Percentiles rank a stretch among this genome's conserved stretches.
These are phyloP conservation scores for Graphilbum fragrans DNA, from an alignment of 2,329 filamentous ascomycete species.

Conservation along the genomic window DNA sequence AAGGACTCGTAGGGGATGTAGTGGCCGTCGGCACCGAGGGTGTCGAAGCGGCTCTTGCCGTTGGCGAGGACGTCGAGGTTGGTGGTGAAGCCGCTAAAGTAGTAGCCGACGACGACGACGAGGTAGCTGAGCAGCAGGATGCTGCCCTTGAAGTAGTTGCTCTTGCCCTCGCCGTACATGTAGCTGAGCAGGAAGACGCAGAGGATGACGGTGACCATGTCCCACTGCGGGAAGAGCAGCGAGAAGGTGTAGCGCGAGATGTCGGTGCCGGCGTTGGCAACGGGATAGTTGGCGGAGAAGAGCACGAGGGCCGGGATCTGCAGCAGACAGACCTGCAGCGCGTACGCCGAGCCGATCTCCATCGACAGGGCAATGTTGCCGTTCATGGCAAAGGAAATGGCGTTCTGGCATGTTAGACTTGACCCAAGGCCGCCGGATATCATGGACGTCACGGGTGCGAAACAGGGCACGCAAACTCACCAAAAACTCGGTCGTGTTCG, in stretches of 20 bases:
- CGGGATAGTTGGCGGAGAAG: slow-evolving; percentile 64
- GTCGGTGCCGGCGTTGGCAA: slow-evolving; percentile 21
- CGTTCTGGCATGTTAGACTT: too few species aligned
- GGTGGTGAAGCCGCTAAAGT: slow-evolving; percentile 54
- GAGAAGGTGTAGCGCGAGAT: slow-evolving; percentile 56
- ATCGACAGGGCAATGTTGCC: slow-evolving; percentile 97
- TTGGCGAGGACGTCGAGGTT: slow-evolving; percentile 27
- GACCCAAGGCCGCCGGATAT: too few species aligned
- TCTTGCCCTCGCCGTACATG: slow-evolving; percentile 97
- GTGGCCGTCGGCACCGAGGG: slow-evolving; percentile 34
- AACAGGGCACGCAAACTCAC: slow-evolving; percentile 48
- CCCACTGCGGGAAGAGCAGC: slow-evolving; percentile 96
- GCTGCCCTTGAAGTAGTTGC: slow-evolving; percentile 99
- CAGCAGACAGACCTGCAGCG: slow-evolving; percentile 86
- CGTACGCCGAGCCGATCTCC: slow-evolving; percentile 97
- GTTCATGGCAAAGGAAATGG: slow-evolving; percentile 99
- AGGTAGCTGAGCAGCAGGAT: slow-evolving; percentile 88
- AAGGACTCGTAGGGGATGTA: slow-evolving; percentile 29
- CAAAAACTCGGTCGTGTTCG: slow-evolving; percentile 96
- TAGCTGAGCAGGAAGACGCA: slow-evolving; percentile 95
- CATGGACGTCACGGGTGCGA: too few species aligned
- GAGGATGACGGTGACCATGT: slow-evolving; percentile 93
- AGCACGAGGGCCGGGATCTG: slow-evolving; percentile 89
- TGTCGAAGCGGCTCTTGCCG: slow-evolving; percentile 36
- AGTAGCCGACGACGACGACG: slow-evolving; percentile 86